phyloP scores from a whole-genome alignment of 2,329 filamentous ascomycete genomes.

The Metarhizium rileyi region DNA sequence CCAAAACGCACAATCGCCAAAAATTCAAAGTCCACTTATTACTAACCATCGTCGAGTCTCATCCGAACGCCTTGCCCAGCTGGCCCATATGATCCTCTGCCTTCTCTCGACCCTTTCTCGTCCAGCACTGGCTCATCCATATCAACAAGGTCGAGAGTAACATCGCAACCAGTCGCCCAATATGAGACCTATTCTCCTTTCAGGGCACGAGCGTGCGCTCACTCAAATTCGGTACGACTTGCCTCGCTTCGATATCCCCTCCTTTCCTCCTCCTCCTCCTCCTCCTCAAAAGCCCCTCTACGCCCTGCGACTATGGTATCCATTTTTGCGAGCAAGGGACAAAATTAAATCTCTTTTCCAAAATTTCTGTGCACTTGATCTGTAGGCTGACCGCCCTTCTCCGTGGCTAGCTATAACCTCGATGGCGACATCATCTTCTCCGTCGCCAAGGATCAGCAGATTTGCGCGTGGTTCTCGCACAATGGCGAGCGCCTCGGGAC shows the following conservation, averaged over 20 bases:
- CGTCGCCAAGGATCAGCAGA: constrained; percentile 89
- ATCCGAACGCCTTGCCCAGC: constrained; percentile 13
- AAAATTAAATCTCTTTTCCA: background rate
- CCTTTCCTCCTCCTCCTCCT: constrained; percentile 4
- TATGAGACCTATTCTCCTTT: constrained; percentile 95
- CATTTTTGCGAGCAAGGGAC: background rate
- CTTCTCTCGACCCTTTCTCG: constrained; percentile 13
- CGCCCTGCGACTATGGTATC: background rate
- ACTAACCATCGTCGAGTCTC: constrained; percentile 13
- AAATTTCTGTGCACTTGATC: background rate
- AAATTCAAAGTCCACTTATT: constrained; percentile 29
- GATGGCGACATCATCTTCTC: constrained; percentile 98
- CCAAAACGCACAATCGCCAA: constrained; percentile 38
- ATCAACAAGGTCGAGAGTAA: constrained; percentile 5
- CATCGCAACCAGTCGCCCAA: constrained; percentile 30
- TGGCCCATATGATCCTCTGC: constrained; percentile 14
- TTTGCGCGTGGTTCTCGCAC: constrained; percentile 94
- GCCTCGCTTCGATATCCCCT: constrained; percentile 4
- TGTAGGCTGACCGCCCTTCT: constrained; percentile 1
- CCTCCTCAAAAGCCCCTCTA: constrained; percentile 9
- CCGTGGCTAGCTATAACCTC: constrained; percentile 60
- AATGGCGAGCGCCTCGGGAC: constrained; percentile 97
- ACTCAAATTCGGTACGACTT: constrained; percentile 77
- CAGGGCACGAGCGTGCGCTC: constrained; percentile 93
- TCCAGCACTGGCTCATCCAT: constrained; percentile 2